Conservation (phyloP, 495 filamentous ascomycete genomes). For the Astrothelium macrocarpum region DNA sequence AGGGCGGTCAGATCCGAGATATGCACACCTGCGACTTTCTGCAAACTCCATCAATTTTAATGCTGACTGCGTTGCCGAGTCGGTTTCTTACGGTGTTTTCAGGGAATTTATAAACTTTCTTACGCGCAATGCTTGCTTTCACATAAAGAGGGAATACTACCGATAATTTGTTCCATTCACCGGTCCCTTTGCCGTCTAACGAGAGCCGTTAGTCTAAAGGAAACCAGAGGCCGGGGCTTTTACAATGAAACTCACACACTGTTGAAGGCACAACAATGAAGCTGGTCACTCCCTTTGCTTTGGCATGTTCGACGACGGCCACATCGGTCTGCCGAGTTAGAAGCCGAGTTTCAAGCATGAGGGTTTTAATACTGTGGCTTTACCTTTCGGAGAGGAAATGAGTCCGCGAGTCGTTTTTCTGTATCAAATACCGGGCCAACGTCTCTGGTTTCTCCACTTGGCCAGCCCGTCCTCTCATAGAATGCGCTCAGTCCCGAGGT, state of each 20-base stretch:
- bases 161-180: not conserved
- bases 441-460: not conserved
- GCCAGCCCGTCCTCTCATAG: slow-evolving; percentile 1
- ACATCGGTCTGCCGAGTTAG: not conserved
- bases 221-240: not conserved
- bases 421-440: not conserved
- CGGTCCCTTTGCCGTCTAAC: not conserved
- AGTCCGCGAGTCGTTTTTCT: not conserved
- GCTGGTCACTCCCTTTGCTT: not conserved
- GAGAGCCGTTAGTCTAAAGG: not conserved
- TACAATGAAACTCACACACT: not conserved
- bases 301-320: not conserved
- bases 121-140: not conserved
- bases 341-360: not conserved
- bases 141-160: not conserved
- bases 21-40: not conserved
- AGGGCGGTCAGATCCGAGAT: not conserved
- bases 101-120: not conserved
- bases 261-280: not conserved
- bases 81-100: slow-evolving; percentile 25
- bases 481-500: slow-evolving; percentile 1
- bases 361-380: not conserved
- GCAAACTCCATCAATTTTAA: not conserved
- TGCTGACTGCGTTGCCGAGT: not conserved
- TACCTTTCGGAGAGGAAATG: slow-evolving; percentile 4